These are phyloP conservation scores for Pythium angustatum DNA, from an alignment of 352 stramenopile species.

Conservation along the genomic window DNA sequence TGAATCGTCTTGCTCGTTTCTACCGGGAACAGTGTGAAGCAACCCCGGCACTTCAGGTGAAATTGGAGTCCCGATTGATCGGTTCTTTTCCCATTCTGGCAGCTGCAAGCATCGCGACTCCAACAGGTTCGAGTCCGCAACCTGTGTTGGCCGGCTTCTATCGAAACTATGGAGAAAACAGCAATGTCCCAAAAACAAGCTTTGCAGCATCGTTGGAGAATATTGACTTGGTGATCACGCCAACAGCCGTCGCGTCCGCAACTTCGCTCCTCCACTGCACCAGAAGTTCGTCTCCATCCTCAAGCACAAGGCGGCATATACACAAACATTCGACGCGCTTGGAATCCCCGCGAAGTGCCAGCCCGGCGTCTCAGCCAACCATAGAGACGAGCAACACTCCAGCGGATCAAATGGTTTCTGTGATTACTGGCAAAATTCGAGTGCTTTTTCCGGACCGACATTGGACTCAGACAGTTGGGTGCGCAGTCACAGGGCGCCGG, in stretches of 20 bases:
- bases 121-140: neutral
- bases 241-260: slow-evolving; percentile 11
- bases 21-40: slow-evolving; percentile 14
- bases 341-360: neutral
- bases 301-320: neutral
- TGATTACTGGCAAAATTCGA: slow-evolving; percentile 51
- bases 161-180: slow-evolving; percentile 19
- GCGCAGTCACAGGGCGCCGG: neutral
- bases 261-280: slow-evolving; percentile 1
- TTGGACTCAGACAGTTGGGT: slow-evolving; percentile 28
- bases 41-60: neutral
- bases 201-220: slow-evolving; percentile 22
- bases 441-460: slow-evolving; percentile 50
- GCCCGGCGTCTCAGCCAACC: neutral
- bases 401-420: slow-evolving; percentile 3
- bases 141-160: slow-evolving; percentile 20
- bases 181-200: neutral
- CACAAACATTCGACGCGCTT: neutral
- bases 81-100: slow-evolving; percentile 19
- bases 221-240: slow-evolving; percentile 22
- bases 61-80: neutral
- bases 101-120: neutral
- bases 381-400: neutral
- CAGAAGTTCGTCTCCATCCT: neutral
- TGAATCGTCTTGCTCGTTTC: slow-evolving; percentile 22